These are phyloP conservation scores for Phytophthora tentaculata DNA, from an alignment of 352 stramenopile genomes.

Conservation along the genomic window DNA sequence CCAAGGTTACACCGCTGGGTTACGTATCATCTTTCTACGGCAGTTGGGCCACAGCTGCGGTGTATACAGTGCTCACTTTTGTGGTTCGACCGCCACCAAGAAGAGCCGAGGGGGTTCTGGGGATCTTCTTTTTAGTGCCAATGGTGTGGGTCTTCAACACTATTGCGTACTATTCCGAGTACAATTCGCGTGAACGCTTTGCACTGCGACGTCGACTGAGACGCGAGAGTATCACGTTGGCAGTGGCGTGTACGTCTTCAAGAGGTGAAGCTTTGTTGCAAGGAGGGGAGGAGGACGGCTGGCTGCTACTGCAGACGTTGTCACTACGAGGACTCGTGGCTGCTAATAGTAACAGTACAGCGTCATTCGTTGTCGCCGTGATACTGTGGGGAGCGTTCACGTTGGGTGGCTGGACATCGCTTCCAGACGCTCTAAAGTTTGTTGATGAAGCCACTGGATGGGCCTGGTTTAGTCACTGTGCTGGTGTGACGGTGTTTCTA, in stretches of 20 bases:
- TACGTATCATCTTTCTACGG: slow-evolving; percentile 79
- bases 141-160: slow-evolving; percentile 87
- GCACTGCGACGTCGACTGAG: slow-evolving; percentile 66
- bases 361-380: slow-evolving; percentile 70
- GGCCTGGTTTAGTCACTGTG: slow-evolving; percentile 88
- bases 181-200: slow-evolving; percentile 83
- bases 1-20: slow-evolving; percentile 82
- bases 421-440: slow-evolving; percentile 83
- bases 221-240: slow-evolving; percentile 82
- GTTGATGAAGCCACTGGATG: slow-evolving; percentile 85
- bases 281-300: slow-evolving; percentile 36
- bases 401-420: slow-evolving; percentile 75
- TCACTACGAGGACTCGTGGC: slow-evolving; percentile 39
- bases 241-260: slow-evolving; percentile 63
- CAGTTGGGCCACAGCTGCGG: slow-evolving; percentile 65
- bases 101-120: slow-evolving; percentile 59
- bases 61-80: slow-evolving; percentile 67
- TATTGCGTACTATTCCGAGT: slow-evolving; percentile 88
- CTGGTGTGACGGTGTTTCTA: slow-evolving; percentile 75
- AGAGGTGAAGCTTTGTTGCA: slow-evolving; percentile 33
- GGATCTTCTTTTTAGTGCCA: slow-evolving; percentile 70
- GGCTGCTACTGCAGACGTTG: slow-evolving; percentile 37
- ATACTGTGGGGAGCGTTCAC: slow-evolving; percentile 80
- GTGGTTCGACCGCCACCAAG: slow-evolving; percentile 52
- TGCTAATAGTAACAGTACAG: slow-evolving; percentile 50